Evolutionary conservation across 768 basidiomycete genomes (phyloP), one percentile per base, ranked within the genome.

Genomic region (Calocybe indica): DNA sequence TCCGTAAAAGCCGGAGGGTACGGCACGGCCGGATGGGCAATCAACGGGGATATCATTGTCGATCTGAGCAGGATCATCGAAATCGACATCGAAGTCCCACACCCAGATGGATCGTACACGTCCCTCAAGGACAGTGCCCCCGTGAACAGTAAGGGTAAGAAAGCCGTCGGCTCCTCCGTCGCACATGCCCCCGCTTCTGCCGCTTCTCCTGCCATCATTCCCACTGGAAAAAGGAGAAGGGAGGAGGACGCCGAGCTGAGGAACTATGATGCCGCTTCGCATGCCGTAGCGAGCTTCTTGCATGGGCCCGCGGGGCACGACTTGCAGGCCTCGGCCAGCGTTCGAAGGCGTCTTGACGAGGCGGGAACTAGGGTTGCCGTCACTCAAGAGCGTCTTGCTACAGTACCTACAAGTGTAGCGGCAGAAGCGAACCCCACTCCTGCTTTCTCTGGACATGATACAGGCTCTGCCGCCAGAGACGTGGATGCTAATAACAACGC

Each of bases 1-100:
- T 92, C 89, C 7, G 76, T 92, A 56, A 92, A 91, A 61, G 87
- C 89, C 1, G 93, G 93, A 22, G 93, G 93, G 0, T 93, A 88
- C 59, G 93, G 92, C 5, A 93, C 88, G 1, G 89, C 85, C 7
- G 92, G 91, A 1, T 92, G 91, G 87, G 80, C 89, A 40, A 79
- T 94, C 46, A 82, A 82, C 11, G 93, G 93, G 34, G 85, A 94
- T 57, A 71, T 95, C 48, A 82, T 95, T 58, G 64, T 94, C 54
- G 93, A 95, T 66, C 66, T 95, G 41, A 78, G 74, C 57, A 78
- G 74, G 55, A 67, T 96, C 43, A 70, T 72, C 45, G 82, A 84
- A 34, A 70, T 88, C 35, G 77, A 82, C 31, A 81, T 92, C 46
- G 86, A 88, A 58, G 56, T 71, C 6, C 85, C 86, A 12, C 65